A percentile compares a stretch with the other conserved stretches of the same genome.
Evolutionary conservation across 108 stramenopile genomes (phyloP).

Genomic region (Fragilaria crotonensis): DNA sequence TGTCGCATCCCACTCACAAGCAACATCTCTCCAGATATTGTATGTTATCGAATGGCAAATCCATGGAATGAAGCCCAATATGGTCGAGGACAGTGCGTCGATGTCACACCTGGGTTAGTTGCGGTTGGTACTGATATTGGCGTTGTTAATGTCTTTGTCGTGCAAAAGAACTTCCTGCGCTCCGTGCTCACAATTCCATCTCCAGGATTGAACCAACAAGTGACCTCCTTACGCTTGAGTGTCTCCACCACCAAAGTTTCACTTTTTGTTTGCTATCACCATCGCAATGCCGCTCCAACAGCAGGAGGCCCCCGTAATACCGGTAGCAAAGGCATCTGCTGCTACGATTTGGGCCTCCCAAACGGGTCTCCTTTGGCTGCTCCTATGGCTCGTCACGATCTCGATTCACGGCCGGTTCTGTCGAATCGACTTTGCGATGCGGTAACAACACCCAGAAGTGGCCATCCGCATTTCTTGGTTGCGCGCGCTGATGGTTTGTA

Average conservation of each 20-base stretch:
- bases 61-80: slow-evolving; percentile 45
- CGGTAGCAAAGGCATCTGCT: slow-evolving; percentile 52
- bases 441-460: slow-evolving; percentile 14
- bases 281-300: not conserved
- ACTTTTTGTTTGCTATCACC: not conserved
- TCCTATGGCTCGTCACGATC: slow-evolving; percentile 65
- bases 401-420: slow-evolving; percentile 61
- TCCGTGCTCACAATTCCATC: slow-evolving; percentile 47
- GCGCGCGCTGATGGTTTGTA: slow-evolving; percentile 75
- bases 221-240: not conserved
- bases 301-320: not conserved
- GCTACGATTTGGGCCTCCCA: slow-evolving; percentile 66
- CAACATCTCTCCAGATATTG: not conserved
- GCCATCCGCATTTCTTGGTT: slow-evolving; percentile 21
- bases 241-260: slow-evolving; percentile 1
- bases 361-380: slow-evolving; percentile 27
- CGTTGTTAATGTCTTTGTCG: slow-evolving; percentile 22
- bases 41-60: slow-evolving; percentile 1
- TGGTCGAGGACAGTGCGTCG: slow-evolving; percentile 49
- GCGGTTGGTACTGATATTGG: slow-evolving; percentile 77
- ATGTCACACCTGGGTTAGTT: slow-evolving; percentile 58
- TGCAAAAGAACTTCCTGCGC: not conserved
- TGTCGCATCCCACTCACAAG: slow-evolving; percentile 10
- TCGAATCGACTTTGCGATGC: slow-evolving; percentile 51
- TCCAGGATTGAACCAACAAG: slow-evolving; percentile 28